Base-by-base conservation (phyloP, 345 rosid species). In the Lumnitzera littorea region DNA sequence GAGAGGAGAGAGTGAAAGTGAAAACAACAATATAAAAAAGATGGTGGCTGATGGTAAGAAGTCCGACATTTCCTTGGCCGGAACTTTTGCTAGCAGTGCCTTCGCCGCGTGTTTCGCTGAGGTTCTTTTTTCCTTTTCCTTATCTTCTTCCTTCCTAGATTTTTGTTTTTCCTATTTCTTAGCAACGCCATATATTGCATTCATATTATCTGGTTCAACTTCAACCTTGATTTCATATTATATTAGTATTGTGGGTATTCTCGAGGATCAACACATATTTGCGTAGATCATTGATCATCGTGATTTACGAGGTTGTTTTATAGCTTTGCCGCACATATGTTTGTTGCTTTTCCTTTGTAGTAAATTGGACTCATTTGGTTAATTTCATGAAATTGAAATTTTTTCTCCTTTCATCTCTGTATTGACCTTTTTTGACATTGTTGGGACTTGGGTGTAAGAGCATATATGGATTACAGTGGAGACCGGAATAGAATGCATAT, bases 51-150 rank as follows among this genome's bases (percentile, higher is more conserved):
- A 74, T 66, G 62, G 73, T 63, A 91, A 82, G 72, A 82, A 82
- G 74, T 82, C 96, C 62, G 91, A 91, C 66, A 83, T 95, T 68
- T 88, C 99, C 53, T 69, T 91, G 20, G 77, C 87, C 27, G 89
- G 96, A 66, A 91, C 82, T 50, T 85, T 88, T 70, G 94, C 80
- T 67, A 69, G 87, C 61, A 88, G 99, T 74, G 96, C 98, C 53
- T 95, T 95, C 62, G 96, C 99, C 23, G 94, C 99, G 56, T 95
- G 90, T 75, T 77, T 87, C 53, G 99, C 91, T 43, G 99, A 95
- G 96, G 99, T 94, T 25, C 25, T 61, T 31, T 17, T 49, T 20
- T 15, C 17, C 24, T 49, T 13, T 36, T 27, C 31, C 23, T 36
- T 47, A 20, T 20, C 20, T 20, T 20, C 2, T 3, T 48, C 17